Evolutionary conservation across 805 yeast genomes (phyloP).

Genomic region (Candida qinlingensis): DNA sequence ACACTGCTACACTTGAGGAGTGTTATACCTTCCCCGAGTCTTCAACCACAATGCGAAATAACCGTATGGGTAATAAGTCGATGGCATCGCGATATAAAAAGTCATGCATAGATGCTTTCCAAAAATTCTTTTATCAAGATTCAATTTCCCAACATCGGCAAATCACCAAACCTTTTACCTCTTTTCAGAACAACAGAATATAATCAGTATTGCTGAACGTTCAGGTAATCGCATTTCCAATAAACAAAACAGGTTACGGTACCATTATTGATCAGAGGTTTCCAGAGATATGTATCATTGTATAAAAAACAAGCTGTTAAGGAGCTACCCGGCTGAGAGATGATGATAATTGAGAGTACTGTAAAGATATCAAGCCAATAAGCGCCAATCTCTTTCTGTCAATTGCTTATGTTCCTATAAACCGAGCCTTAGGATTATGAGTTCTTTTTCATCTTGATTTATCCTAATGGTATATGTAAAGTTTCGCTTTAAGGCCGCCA

Average conservation of each 20-base stretch:
- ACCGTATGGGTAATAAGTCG: constrained; percentile 1
- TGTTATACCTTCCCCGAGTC: constrained; percentile 1
- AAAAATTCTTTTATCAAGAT: constrained; percentile 1
- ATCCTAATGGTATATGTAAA: too few species aligned
- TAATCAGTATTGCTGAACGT: background rate
- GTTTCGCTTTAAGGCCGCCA: too few species aligned
- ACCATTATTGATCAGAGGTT: too few species aligned
- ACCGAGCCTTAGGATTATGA: too few species aligned
- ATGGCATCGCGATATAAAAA: constrained; percentile 2
- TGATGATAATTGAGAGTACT: too few species aligned
- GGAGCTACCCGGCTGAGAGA: too few species aligned
- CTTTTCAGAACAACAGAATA: background rate
- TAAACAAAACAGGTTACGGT: background rate
- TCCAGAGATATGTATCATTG: too few species aligned
- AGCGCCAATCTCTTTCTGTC: too few species aligned
- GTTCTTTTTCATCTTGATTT: too few species aligned
- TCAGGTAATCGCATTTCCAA: background rate
- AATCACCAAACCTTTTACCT: constrained; percentile 3
- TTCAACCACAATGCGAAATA: constrained; percentile 7
- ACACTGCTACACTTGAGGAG: background rate
- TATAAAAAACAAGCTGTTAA: too few species aligned
- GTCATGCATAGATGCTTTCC: background rate
- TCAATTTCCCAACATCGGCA: constrained; percentile 1
- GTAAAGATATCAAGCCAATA: too few species aligned
- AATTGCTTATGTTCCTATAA: too few species aligned